Base-by-base conservation (phyloP, 805 yeast species). In the Metschnikowia lunata region DNA sequence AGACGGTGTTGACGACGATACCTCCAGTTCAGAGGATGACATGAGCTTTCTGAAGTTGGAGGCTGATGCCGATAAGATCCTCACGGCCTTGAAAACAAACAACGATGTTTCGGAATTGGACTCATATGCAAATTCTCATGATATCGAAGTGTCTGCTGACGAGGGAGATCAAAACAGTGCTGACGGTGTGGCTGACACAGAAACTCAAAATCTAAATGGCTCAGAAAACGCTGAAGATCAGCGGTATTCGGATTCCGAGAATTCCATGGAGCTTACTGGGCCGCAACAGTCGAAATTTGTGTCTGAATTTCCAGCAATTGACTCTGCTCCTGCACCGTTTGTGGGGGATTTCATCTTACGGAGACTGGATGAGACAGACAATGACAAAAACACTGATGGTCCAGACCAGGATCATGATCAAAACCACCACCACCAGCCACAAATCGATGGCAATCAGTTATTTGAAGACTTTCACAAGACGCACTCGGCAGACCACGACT, bases 261-360 rank as follows among this genome's bases (percentile, higher is more conserved):
- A 51, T 15, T 61, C 67, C 7, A 66, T 66, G 71, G 67, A 62
- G 34, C 52, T 62, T 27, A 60, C 64, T 0, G 61, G 51, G 1
- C 62, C 55, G 4, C 31, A 11, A 10, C 31, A 29, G 31, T 12
- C 31, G n/a, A 29, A 29, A 12, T 29, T 12, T 29, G 31, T 12
- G 11, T 6, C 31, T 11, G 23, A 18, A 18, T 18, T 18, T 18
- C 23, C 23, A 18, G 23, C 23, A 3, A 18, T 18, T 18, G 23
- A 18, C 23, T 18, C 23, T 18, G n/a, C 31, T 29, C 31, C 31
- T 11, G 31, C n/a, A 11, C 6, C n/a, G 31, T 11, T 11, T 11
- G 11, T 11, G 11, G n/a, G n/a, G 6, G 31, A 29, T 6, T 10
- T 11, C 11, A 12, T 29, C n/a, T 10, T 11, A 10, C 11, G 11